Evolutionary conservation across 805 yeast species (phyloP).

Genomic region (Barnettozyma siamensis): DNA sequence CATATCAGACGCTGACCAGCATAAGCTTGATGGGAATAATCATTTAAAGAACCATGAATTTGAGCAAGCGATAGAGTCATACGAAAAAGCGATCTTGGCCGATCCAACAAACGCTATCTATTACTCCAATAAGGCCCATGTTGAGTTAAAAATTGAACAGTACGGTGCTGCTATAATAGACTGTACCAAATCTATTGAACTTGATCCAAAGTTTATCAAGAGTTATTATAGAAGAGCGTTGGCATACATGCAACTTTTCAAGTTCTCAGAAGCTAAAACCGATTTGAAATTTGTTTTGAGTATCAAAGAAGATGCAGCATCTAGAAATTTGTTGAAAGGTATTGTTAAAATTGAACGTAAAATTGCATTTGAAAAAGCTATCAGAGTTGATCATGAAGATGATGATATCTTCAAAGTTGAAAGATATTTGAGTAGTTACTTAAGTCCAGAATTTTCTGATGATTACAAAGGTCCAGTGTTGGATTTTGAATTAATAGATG

Average conservation of each 20-base stretch:
- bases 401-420: conserved; percentile 24
- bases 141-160: conserved; percentile 77
- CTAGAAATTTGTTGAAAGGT: conserved; percentile 55
- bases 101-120: conserved; percentile 54
- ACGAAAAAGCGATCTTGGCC: conserved; percentile 68
- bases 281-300: conserved; percentile 63
- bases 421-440: conserved; percentile 4
- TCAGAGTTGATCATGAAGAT: conserved; percentile 70
- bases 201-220: conserved; percentile 65
- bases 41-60: conserved; percentile 62
- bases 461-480: conserved; percentile 58
- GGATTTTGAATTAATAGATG: conserved; percentile 29
- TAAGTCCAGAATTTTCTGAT: conserved; percentile 33
- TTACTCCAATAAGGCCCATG: conserved; percentile 86
- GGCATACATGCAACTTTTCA: conserved; percentile 67
- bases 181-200: conserved; percentile 61
- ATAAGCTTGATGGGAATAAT: conserved; percentile 69
- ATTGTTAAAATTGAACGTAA: conserved; percentile 62
- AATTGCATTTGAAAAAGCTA: conserved; percentile 81
- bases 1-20: conserved; percentile 36
- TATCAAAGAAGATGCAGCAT: conserved; percentile 55
- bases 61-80: conserved; percentile 59
- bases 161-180: conserved; percentile 84
- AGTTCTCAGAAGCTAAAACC: conserved; percentile 65
- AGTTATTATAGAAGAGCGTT: conserved; percentile 86